Evolutionary conservation across 208 protist genomes (phyloP).

Genomic region (Tetramitus jugosus): DNA sequence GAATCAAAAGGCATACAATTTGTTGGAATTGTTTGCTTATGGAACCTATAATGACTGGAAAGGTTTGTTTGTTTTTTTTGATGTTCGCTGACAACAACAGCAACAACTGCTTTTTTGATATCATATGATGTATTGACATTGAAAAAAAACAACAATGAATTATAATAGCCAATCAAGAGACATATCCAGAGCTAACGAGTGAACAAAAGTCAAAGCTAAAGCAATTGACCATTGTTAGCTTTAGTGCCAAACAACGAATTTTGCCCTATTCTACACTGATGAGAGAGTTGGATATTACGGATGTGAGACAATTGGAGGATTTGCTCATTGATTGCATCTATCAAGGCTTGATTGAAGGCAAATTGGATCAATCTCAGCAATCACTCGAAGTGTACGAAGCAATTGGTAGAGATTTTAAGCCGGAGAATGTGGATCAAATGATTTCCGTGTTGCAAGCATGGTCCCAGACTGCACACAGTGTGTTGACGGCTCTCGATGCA

Average conservation of each 20-base stretch:
- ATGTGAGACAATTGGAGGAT: conserved; percentile 18
- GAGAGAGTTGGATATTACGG: neutral
- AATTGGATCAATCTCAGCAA: neutral
- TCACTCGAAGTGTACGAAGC: neutral
- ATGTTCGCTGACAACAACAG: too few species aligned
- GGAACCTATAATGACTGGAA: conserved; percentile 8
- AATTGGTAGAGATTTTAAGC: conserved; percentile 14
- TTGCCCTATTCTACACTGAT: neutral
- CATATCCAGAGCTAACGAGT: neutral
- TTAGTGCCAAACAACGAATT: neutral
- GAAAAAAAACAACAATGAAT: neutral
- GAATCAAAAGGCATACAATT: neutral
- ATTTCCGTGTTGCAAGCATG: neutral
- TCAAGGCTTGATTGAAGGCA: conserved; percentile 1
- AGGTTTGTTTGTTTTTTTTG: neutral
- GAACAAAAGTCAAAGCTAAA: conserved; percentile 2
- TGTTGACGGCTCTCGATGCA: neutral
- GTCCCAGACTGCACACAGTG: neutral
- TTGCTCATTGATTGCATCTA: conserved; percentile 8
- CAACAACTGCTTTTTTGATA: too few species aligned
- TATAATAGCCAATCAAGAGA: neutral
- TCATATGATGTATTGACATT: too few species aligned
- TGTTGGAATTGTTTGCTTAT: conserved; percentile 1
- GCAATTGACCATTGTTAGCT: conserved; percentile 7
- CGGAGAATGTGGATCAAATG: neutral